Base-by-base conservation (phyloP, 768 basidiomycete species). In the Xerocomellus amylosporus region DNA sequence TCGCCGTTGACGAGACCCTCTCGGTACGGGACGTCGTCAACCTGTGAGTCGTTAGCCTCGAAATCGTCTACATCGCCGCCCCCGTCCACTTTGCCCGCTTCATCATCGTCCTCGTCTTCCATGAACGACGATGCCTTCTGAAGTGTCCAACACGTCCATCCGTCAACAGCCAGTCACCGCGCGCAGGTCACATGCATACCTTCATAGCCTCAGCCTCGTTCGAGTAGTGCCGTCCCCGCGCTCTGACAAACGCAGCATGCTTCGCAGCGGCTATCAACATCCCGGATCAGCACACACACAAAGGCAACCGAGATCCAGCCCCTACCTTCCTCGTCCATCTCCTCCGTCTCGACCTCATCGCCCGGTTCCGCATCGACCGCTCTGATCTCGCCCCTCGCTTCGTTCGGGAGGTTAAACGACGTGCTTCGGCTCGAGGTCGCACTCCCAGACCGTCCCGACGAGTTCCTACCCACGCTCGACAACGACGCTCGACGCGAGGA, bases 141-240 rank as follows among this genome's bases (percentile, higher is more conserved):
- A 24, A 24, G 47, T 8, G 40, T 44, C 61, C 54, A 54, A 39
- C 59, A 54, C 24, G 24, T 6, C 12, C 22, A 44, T 59, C 41
- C 31, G 7, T 52, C 46, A 0, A 30, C 24, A 28, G 2, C 26
- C 3, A 0, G 15, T 15, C 46, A 37, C 15, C 38, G 5, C 9
- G n/a, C 5, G 37, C 44, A 37, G 33, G 13, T 28, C n/a, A 54
- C 4, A 17, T 26, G 45, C 70, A 43, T 71, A 87, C 90, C 84
- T 93, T 93, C 92, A 94, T 93, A 17, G 90, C 92, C 67, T 93
- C 88, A 2, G 89, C 92, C 67, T 94, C 92, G 47, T 93, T 93
- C 6, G 90, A 92, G 62, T 93, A 93, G 64, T 93, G 92, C 51
- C 88, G 78, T 50, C 87, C 88, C 22, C 91, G 80, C 22, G 90